Conservation (phyloP, 1,139 yeast genomes). For the Lodderomyces margitis region DNA sequence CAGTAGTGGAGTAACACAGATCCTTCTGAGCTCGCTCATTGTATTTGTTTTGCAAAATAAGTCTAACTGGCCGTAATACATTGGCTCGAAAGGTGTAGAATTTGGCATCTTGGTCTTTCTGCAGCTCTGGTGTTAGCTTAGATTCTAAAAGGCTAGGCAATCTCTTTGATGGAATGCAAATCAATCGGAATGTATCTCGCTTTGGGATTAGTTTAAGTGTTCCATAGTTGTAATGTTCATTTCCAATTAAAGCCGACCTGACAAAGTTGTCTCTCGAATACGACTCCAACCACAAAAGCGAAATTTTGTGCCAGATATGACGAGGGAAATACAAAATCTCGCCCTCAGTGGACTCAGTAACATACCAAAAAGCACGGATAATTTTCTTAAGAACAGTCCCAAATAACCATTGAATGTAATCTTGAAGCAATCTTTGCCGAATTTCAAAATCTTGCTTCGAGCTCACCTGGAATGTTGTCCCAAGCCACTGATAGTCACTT, state of each 20-base stretch:
- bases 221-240: constrained; percentile 30
- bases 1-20: constrained; percentile 13
- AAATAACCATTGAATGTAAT: constrained; percentile 62
- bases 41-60: constrained; percentile 14
- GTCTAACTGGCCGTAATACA: constrained; percentile 24
- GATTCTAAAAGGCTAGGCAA: constrained; percentile 14
- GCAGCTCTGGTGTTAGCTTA: constrained; percentile 6
- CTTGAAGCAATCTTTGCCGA: constrained; percentile 31
- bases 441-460: constrained; percentile 37
- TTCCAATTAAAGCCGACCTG: constrained; percentile 10
- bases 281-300: constrained; percentile 37
- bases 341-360: constrained; percentile 50
- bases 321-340: constrained; percentile 53
- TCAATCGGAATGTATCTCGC: constrained; percentile 52
- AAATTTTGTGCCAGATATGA: constrained; percentile 52
- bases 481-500: constrained; percentile 49
- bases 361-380: constrained; percentile 60
- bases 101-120: constrained; percentile 16
- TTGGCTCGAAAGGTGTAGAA: constrained; percentile 19
- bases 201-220: constrained; percentile 55
- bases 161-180: constrained; percentile 52
- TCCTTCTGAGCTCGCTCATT: constrained; percentile 17
- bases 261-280: constrained; percentile 36
- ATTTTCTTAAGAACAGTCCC: constrained; percentile 45
- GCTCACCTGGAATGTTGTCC: constrained; percentile 20